Conservation (phyloP, 768 basidiomycete species). For the Tubosaeta brunneosetosa region DNA sequence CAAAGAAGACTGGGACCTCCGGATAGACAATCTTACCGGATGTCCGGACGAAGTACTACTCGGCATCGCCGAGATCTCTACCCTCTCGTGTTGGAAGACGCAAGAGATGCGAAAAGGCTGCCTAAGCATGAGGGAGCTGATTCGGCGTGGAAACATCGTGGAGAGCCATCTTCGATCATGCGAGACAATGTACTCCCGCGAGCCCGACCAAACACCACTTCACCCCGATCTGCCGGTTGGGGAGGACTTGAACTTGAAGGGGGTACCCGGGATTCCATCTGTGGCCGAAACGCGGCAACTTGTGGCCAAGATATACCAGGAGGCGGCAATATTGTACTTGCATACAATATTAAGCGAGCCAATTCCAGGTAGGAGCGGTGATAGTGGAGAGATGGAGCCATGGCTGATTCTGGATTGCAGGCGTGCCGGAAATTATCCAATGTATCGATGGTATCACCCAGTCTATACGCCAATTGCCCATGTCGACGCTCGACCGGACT, state of each 20-base stretch:
- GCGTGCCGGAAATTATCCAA: conserved; percentile 64
- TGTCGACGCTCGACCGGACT: conserved; percentile 60
- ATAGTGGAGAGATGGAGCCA: not conserved
- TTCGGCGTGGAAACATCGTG: conserved; percentile 66
- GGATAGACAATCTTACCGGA: conserved; percentile 67
- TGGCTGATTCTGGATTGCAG: conserved; percentile 33
- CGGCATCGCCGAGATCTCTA: conserved; percentile 69
- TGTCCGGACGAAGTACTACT: conserved; percentile 78
- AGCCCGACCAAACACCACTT: conserved; percentile 33
- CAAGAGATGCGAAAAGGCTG: conserved; percentile 58
- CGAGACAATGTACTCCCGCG: conserved; percentile 28
- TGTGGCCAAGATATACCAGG: conserved; percentile 57
- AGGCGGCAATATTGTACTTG: conserved; percentile 62
- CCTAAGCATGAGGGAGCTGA: conserved; percentile 69
- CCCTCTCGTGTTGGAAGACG: conserved; percentile 70
- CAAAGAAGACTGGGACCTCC: conserved; percentile 42
- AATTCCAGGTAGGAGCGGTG: conserved; percentile 54
- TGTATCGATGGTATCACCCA: conserved; percentile 54
- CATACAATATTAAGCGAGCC: conserved; percentile 67
- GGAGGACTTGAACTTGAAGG: conserved; percentile 17
- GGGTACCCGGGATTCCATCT: conserved; percentile 28
- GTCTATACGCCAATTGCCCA: conserved; percentile 48
- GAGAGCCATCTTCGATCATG: conserved; percentile 57
- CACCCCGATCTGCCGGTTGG: conserved; percentile 37
- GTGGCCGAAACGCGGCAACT: conserved; percentile 44